Conservation (phyloP, 2,329 filamentous ascomycete species). For the Trichoderma sp. region DNA sequence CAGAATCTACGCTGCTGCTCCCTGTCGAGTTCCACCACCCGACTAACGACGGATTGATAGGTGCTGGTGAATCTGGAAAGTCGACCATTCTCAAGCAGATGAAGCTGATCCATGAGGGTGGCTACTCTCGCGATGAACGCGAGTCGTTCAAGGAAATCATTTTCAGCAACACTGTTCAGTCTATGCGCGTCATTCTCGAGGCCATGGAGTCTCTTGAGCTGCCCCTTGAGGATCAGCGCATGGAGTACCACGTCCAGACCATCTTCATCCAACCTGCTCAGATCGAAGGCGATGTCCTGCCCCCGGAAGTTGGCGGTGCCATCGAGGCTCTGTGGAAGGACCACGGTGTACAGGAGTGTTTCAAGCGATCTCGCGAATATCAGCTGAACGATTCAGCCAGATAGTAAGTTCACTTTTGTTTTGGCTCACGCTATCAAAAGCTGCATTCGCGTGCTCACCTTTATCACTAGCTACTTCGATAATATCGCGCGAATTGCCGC, state of each 20-base stretch:
- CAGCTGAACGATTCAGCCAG: slow-evolving; percentile 93
- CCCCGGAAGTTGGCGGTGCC: slow-evolving; percentile 89
- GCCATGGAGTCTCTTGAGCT: slow-evolving; percentile 70
- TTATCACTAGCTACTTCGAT: slow-evolving; percentile 81
- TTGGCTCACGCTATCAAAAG: background rate
- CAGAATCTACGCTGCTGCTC: background rate
- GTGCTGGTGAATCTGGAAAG: slow-evolving; percentile 92
- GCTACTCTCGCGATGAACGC: slow-evolving; percentile 87
- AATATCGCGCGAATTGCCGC: slow-evolving; percentile 88
- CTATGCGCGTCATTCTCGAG: slow-evolving; percentile 67
- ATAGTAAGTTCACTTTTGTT: slow-evolving; percentile 66
- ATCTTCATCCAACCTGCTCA: slow-evolving; percentile 98
- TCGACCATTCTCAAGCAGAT: slow-evolving; percentile 98
- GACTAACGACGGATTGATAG: slow-evolving; percentile 44
- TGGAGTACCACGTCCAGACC: slow-evolving; percentile 96
- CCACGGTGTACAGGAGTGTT: slow-evolving; percentile 87
- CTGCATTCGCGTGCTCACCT: background rate
- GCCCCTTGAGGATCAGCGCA: slow-evolving; percentile 84
- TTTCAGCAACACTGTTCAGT: slow-evolving; percentile 68
- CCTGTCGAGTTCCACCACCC: background rate
- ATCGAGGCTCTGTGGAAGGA: slow-evolving; percentile 94
- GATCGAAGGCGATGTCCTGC: slow-evolving; percentile 91
- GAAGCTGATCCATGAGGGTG: slow-evolving; percentile 99
- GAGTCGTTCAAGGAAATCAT: slow-evolving; percentile 71
- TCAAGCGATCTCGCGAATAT: slow-evolving; percentile 93